A percentile compares a stretch with the other conserved stretches of the same genome.
These are phyloP conservation scores for Lecanicillium sp. DNA, from an alignment of 2,329 filamentous ascomycete genomes.

Conservation along the genomic window DNA sequence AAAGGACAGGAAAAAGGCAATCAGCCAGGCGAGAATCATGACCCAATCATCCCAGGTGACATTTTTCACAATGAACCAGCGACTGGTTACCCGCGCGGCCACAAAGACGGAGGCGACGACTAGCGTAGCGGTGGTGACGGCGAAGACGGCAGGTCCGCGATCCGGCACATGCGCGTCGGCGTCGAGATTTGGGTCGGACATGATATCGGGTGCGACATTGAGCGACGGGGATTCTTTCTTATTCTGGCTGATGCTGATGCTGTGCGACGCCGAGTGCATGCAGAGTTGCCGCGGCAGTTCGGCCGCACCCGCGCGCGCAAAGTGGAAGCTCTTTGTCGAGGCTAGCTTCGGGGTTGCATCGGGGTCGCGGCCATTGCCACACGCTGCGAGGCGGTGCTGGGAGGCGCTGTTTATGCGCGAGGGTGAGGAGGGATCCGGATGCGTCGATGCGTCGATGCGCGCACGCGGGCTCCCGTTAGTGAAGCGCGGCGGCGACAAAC, in stretches of 20 bases:
- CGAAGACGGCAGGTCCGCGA: slow-evolving; percentile 56
- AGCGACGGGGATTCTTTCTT: no score
- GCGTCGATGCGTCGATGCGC: no score
- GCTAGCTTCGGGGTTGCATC: no score
- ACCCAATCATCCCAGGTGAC: slow-evolving; percentile 72
- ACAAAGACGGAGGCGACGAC: slow-evolving; percentile 69
- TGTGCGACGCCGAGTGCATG: neutral
- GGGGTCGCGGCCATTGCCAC: no score
- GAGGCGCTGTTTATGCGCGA: no score
- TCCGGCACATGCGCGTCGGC: slow-evolving; percentile 30
- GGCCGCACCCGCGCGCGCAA: no score
- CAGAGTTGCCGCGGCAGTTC: no score
- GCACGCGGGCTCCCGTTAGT: no score
- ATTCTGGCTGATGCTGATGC: neutral
- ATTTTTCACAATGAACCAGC: slow-evolving; percentile 63
- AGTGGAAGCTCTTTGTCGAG: no score
- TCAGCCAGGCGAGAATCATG: slow-evolving; percentile 70
- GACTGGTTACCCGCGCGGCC: slow-evolving; percentile 62
- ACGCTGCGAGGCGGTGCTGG: no score
- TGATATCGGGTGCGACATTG: slow-evolving; percentile 1
- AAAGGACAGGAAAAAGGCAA: slow-evolving; percentile 61
- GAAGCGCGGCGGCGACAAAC: no score
- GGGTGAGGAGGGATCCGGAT: no score
- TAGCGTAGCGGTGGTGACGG: slow-evolving; percentile 63
- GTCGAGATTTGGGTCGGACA: slow-evolving; percentile 8